Conservation (phyloP, 2,329 filamentous ascomycete genomes). For the Diplodia mutila region DNA sequence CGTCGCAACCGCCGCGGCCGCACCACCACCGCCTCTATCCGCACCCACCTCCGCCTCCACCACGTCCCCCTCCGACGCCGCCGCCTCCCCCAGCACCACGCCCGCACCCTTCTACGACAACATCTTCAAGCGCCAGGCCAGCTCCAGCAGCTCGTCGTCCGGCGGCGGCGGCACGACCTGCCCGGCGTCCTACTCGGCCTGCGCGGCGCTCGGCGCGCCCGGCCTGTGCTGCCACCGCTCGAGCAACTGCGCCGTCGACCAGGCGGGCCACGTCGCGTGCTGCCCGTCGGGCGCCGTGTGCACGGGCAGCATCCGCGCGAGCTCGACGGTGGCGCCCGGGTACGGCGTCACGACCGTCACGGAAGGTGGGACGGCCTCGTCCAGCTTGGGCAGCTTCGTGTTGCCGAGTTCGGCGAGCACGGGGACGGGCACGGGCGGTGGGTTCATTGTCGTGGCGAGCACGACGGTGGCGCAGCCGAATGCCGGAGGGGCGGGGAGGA, state of each 20-base stretch:
- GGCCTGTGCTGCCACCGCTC: slow-evolving; percentile 60
- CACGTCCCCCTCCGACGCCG: neutral
- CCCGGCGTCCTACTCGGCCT: slow-evolving; percentile 57
- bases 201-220: slow-evolving; percentile 56
- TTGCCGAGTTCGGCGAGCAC: neutral
- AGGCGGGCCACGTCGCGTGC: slow-evolving; percentile 62
- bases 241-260: slow-evolving; percentile 60
- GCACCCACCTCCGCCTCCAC: neutral
- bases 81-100: neutral
- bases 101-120: neutral
- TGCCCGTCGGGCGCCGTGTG: slow-evolving; percentile 62
- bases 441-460: slow-evolving; percentile 25
- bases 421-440: neutral
- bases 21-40: neutral
- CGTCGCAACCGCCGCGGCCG: neutral
- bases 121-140: slow-evolving; percentile 28
- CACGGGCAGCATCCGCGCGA: slow-evolving; percentile 55
- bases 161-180: slow-evolving; percentile 46
- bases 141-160: neutral
- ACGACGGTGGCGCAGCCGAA: slow-evolving; percentile 26
- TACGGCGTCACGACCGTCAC: neutral
- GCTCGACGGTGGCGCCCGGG: neutral
- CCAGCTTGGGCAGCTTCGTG: slow-evolving; percentile 33
- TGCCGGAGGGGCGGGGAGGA: slow-evolving; percentile 11
- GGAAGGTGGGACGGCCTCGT: no score